phyloP scores from a whole-genome alignment of 2,329 filamentous ascomycete species.

The Monosporascus sp. region DNA sequence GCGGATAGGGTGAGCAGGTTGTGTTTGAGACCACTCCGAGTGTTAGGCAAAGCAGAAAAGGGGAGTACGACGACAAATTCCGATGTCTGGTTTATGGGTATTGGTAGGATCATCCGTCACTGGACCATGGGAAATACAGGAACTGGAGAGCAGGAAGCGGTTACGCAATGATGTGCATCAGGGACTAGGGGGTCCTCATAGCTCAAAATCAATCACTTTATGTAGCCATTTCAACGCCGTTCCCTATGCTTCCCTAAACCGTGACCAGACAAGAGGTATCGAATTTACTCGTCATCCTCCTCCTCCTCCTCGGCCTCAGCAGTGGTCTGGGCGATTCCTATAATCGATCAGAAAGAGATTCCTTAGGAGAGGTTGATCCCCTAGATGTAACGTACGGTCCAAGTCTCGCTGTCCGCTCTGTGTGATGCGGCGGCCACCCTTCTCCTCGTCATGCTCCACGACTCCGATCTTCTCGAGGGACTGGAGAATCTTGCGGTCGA shows the following conservation, averaged over 20 bases:
- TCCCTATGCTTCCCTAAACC: constrained; percentile 27
- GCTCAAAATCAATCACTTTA: constrained; percentile 8
- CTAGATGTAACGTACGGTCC: constrained; percentile 58
- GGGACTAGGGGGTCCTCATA: constrained; percentile 1
- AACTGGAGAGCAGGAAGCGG: too few relatives aligned
- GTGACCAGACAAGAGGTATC: constrained; percentile 12
- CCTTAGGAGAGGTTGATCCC: neutral
- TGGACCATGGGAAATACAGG: too few relatives aligned
- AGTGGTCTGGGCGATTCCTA: constrained; percentile 74
- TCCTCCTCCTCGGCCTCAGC: constrained; percentile 67
- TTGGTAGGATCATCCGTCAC: too few relatives aligned
- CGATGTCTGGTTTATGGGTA: too few relatives aligned
- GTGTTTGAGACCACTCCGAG: too few relatives aligned
- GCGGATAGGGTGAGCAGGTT: too few relatives aligned
- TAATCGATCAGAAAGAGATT: constrained; percentile 5
- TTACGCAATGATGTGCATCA: neutral
- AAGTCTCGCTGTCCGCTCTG: constrained; percentile 98
- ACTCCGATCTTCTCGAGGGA: constrained; percentile 99
- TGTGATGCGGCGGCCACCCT: constrained; percentile 97
- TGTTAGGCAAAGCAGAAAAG: too few relatives aligned
- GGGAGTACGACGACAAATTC: too few relatives aligned
- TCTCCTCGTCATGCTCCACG: constrained; percentile 95
- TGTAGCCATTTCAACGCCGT: constrained; percentile 28
- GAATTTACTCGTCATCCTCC: constrained; percentile 60
- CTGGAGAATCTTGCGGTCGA: constrained; percentile 97